These are phyloP conservation scores for Colletotrichum paranaense DNA, from an alignment of 2,329 filamentous ascomycete genomes.

Conservation along the genomic window DNA sequence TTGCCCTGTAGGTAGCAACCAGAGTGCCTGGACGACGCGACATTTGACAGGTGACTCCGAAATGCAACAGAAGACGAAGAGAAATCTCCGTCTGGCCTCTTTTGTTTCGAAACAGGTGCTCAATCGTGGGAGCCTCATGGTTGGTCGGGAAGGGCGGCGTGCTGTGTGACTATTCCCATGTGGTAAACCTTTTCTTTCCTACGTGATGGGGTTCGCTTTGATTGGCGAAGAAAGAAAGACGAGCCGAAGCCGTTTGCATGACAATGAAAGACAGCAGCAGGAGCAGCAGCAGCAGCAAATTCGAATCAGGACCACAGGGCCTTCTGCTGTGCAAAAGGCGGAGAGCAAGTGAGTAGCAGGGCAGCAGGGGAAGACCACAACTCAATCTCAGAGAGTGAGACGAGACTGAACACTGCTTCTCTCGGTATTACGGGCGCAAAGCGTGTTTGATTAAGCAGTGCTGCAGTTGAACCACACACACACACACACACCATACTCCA, in stretches of 20 bases:
- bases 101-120: neutral
- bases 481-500: too few species aligned
- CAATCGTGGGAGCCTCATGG: neutral
- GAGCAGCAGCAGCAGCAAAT: neutral
- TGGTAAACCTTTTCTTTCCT: neutral
- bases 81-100: conserved; percentile 1
- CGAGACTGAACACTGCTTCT: neutral
- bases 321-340: neutral
- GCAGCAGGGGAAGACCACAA: neutral
- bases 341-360: too few species aligned
- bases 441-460: neutral
- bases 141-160: neutral
- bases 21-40: neutral
- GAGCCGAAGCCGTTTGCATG: neutral
- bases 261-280: neutral
- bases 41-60: neutral
- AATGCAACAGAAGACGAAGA: neutral
- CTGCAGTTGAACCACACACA: too few species aligned
- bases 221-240: neutral
- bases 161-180: conserved; percentile 14
- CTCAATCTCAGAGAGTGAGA: neutral
- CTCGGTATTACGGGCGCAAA: neutral
- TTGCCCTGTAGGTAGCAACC: too few species aligned
- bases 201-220: neutral
- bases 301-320: neutral